A percentile compares a stretch with the other conserved stretches of the same genome.
phyloP scores from a whole-genome alignment of 257 asterid species.

The Rauvolfia tetraphylla region DNA sequence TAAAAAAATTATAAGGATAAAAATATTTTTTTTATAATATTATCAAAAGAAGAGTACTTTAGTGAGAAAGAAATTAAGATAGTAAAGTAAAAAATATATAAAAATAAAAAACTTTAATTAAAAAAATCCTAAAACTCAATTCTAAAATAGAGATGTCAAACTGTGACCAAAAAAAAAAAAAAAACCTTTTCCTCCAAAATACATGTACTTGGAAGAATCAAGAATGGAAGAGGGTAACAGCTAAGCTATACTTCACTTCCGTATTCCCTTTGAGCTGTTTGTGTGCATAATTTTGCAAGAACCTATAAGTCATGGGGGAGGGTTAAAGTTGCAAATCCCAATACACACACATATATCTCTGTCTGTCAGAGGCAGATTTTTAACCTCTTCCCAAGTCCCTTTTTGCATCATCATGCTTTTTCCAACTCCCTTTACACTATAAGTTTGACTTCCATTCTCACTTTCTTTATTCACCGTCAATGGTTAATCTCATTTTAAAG shows the following conservation, averaged over 20 bases:
- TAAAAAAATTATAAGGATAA: too few relatives aligned
- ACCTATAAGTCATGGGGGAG: background rate
- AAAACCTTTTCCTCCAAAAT: too few relatives aligned
- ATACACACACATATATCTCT: constrained; percentile 21
- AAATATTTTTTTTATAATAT: too few relatives aligned
- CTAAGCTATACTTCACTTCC: background rate
- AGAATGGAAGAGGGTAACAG: background rate
- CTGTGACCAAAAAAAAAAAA: too few relatives aligned
- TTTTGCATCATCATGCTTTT: constrained; percentile 9
- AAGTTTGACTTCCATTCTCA: background rate
- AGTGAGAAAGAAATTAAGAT: too few relatives aligned
- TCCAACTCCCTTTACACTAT: constrained; percentile 1
- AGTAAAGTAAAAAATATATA: too few relatives aligned
- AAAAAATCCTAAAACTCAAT: too few relatives aligned
- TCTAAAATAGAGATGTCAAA: too few relatives aligned
- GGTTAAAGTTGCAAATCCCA: constrained; percentile 33
- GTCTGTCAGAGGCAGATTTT: constrained; percentile 26
- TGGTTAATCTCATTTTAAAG: too few relatives aligned
- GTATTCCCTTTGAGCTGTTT: background rate
- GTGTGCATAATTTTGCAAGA: background rate
- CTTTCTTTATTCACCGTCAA: background rate
- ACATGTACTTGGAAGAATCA: too few relatives aligned
- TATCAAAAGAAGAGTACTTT: too few relatives aligned
- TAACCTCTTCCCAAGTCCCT: constrained; percentile 16
- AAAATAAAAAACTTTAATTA: too few relatives aligned